phyloP scores from a whole-genome alignment of 768 basidiomycete genomes.

The Kwoniella bestiolae region DNA sequence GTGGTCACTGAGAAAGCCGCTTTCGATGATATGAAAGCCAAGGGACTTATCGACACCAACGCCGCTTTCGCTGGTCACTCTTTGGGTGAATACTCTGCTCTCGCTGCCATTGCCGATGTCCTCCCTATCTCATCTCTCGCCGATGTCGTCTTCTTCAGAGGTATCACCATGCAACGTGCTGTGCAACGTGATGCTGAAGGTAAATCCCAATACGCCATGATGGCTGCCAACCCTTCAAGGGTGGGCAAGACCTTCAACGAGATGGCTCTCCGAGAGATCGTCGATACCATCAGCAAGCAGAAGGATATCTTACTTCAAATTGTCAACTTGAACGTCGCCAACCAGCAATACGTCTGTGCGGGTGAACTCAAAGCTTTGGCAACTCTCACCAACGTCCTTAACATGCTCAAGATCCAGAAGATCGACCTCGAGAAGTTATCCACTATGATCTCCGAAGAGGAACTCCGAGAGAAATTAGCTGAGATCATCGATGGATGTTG shows the following conservation, averaged over 20 bases:
- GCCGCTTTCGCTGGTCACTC: conserved; percentile 98
- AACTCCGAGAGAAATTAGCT: conserved; percentile 92
- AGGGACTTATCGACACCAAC: conserved; percentile 88
- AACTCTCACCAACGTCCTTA: conserved; percentile 92
- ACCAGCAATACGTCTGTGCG: conserved; percentile 99
- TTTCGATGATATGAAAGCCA: conserved; percentile 96
- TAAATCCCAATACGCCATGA: conserved; percentile 97
- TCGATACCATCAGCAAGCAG: conserved; percentile 79
- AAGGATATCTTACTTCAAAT: conserved; percentile 90
- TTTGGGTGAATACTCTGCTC: conserved; percentile 95
- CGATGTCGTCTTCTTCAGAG: conserved; percentile 99
- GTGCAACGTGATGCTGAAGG: conserved; percentile 93
- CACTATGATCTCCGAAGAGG: conserved; percentile 82
- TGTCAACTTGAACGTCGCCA: conserved; percentile 84
- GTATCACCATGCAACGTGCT: conserved; percentile 99
- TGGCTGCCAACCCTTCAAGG: conserved; percentile 96
- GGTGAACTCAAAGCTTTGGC: conserved; percentile 93
- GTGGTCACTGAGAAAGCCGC: conserved; percentile 98
- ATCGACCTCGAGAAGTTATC: conserved; percentile 83
- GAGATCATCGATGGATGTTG: conserved; percentile 87
- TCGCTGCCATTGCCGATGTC: conserved; percentile 96
- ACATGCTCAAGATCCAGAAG: conserved; percentile 95
- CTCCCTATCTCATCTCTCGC: conserved; percentile 92
- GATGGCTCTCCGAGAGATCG: conserved; percentile 92
- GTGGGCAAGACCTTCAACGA: conserved; percentile 95